Base-by-base conservation (phyloP, 306 rosid species). In the Cicer arietinum region DNA sequence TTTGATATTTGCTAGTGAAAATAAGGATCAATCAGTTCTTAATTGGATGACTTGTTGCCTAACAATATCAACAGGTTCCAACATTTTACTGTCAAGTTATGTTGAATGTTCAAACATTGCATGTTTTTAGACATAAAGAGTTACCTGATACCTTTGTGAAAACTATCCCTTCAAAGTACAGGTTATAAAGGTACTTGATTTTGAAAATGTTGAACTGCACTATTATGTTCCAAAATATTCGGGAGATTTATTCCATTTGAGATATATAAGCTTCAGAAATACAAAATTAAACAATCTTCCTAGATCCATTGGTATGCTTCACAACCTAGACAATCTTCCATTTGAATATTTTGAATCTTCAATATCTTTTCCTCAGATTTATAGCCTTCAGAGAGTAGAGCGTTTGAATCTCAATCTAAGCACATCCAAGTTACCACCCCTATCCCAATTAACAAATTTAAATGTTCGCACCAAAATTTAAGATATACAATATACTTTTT, bases 291-390 rank as follows among this genome's bases (percentile, higher is more conserved):
- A 0, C 0, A 13, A 10, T 59, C 78, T 79, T 63, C 68, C 78
- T 1, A 42, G 30, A 12, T 79, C 78, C 43, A 72, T 72, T 43
- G 74, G 60, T 5, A 43, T 25, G 60, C 73, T 79, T 7, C 78
- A 25, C 1, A 71, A 53, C 13, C 61, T 79, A 12, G 37, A 30
- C 37, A 30, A 30, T 30, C 37, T 4, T 22, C 30, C 3, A 30
- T 30, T 30, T 30, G 37, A 30, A 30, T 30, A 30, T 30, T 30
- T 30, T 30, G 37, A 3, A 30, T 30, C 37, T 30, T 3, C 37
- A 30, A 30, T 30, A 30, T 30, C 37, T 22, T 22, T 2, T 30
- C 37, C 37, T 30, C 4, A 30, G 4, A 30, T 30, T 30, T 30
- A 30, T 30, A 30, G 37, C 6, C 37, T 30, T 30, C 37, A 30